phyloP scores from a whole-genome alignment of 202 grass and related monocot species.

The Cymbopogon flexuosus region DNA sequence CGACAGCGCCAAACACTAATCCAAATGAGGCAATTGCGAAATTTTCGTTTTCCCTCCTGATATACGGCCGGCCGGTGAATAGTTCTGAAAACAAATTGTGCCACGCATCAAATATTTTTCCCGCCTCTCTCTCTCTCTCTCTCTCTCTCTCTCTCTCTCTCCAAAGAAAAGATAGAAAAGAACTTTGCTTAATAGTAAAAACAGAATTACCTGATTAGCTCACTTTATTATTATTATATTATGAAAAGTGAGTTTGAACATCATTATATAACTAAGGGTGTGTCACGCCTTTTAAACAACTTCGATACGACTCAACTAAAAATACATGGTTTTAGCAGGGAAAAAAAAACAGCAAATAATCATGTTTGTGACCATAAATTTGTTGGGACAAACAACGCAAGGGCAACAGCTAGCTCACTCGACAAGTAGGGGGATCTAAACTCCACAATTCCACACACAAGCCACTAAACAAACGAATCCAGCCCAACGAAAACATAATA shows the following conservation, averaged over 20 bases:
- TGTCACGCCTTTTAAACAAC: neutral
- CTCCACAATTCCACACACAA: neutral
- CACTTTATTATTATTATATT: too few species aligned
- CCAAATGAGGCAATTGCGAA: neutral
- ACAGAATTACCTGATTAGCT: too few species aligned
- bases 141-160: too few species aligned
- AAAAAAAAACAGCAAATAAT: neutral
- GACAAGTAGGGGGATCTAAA: neutral
- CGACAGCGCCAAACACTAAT: neutral
- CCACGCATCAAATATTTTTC: too few species aligned
- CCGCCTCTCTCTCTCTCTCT: too few species aligned
- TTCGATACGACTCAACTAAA: neutral
- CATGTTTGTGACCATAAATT: neutral
- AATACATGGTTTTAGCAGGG: neutral
- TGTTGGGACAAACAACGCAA: neutral
- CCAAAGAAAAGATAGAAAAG: neutral
- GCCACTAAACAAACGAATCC: neutral
- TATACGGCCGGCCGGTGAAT: neutral
- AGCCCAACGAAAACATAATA: neutral
- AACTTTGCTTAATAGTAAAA: neutral
- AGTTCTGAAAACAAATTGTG: too few species aligned
- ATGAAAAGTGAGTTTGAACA: neutral
- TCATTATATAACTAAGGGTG: neutral
- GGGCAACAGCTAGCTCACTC: too few species aligned
- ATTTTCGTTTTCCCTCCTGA: neutral